A percentile compares a stretch with the other conserved stretches of the same genome.
Evolutionary conservation across 2,329 filamentous ascomycete genomes (phyloP).

Genomic region (Didymella arachidicola): DNA sequence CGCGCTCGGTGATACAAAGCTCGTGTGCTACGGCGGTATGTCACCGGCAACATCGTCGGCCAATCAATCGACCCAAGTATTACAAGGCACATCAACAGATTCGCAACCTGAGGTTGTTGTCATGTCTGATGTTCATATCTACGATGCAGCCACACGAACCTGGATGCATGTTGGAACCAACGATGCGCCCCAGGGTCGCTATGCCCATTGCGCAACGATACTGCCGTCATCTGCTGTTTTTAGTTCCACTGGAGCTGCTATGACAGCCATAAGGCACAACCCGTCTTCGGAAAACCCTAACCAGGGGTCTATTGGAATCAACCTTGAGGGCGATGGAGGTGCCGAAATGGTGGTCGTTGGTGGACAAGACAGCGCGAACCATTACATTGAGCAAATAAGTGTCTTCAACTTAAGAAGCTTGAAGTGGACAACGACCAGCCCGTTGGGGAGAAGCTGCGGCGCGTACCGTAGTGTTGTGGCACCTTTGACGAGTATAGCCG

Average conservation of each 20-base stretch:
- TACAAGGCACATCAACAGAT: conserved; percentile 58
- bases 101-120: conserved; percentile 87
- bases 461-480: conserved; percentile 96
- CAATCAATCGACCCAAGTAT: conserved; percentile 46
- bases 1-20: conserved; percentile 88
- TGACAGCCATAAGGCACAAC: conserved; percentile 90
- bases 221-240: conserved; percentile 88
- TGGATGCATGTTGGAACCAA: conserved; percentile 86
- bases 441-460: conserved; percentile 89
- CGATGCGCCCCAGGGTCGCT: conserved; percentile 89
- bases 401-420: conserved; percentile 95
- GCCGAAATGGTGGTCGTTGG: conserved; percentile 98
- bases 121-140: conserved; percentile 98
- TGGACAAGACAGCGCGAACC: conserved; percentile 95
- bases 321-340: conserved; percentile 87
- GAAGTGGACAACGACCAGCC: conserved; percentile 92
- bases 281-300: conserved; percentile 83
- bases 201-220: conserved; percentile 95
- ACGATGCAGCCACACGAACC: conserved; percentile 79
- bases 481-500: conserved; percentile 73
- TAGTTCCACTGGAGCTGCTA: conserved; percentile 80
- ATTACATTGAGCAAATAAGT: conserved; percentile 98
- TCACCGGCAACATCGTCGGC: conserved; percentile 70
- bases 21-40: conserved; percentile 99
- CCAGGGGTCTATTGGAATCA: conserved; percentile 85